These are phyloP conservation scores for Emergomyces africanus DNA, from an alignment of 2,329 filamentous ascomycete species.

Conservation along the genomic window DNA sequence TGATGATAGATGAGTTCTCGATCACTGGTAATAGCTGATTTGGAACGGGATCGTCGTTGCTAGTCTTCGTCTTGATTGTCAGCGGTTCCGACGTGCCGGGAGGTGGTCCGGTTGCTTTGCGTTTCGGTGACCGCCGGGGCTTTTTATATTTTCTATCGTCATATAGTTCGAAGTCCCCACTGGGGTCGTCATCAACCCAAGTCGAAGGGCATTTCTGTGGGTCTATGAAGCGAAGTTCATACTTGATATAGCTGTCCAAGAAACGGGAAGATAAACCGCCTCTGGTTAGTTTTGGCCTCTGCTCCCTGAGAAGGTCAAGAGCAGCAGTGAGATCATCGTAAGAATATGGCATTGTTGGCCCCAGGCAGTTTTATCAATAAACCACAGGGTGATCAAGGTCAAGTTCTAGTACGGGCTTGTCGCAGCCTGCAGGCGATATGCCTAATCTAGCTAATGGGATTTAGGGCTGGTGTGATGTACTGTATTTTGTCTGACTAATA, in stretches of 20 bases:
- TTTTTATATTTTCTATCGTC: background rate
- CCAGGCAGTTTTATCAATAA: no score
- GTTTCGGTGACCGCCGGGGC: background rate
- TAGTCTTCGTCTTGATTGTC: background rate
- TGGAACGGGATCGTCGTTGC: background rate
- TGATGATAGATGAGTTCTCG: background rate
- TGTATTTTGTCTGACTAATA: no score
- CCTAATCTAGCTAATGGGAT: no score
- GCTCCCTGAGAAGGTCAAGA: background rate
- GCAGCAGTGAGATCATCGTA: background rate
- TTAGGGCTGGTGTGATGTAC: no score
- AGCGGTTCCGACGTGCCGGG: background rate
- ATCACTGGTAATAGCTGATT: background rate
- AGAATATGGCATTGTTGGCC: constrained; percentile 1
- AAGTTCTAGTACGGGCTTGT: no score
- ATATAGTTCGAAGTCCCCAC: constrained; percentile 22
- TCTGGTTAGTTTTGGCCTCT: background rate
- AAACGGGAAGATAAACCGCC: background rate
- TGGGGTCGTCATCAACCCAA: constrained; percentile 25
- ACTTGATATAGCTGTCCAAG: background rate
- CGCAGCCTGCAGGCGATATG: no score
- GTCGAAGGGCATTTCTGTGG: constrained; percentile 7
- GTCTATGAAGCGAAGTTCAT: background rate
- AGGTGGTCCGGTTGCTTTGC: background rate
- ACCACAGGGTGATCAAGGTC: no score